Evolutionary conservation across 2,329 filamentous ascomycete genomes (phyloP).

Genomic region (Gnomoniopsis smithogilvyi): DNA sequence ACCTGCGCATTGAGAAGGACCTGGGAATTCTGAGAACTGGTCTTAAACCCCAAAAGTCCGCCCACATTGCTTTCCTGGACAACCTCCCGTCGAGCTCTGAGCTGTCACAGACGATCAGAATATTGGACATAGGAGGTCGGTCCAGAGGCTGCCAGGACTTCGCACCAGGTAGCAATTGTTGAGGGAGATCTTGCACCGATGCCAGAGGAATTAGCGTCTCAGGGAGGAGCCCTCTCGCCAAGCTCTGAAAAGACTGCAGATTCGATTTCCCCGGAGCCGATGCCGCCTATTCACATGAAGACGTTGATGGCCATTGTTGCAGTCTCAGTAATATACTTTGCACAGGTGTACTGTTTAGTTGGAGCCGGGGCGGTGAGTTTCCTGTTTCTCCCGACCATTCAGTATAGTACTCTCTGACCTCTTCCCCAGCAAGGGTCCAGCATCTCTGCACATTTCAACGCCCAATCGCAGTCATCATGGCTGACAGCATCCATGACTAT

Average conservation of each 20-base stretch:
- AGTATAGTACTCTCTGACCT: neutral
- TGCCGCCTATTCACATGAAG: conserved; percentile 29
- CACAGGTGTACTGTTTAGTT: conserved; percentile 31
- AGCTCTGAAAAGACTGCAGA: neutral
- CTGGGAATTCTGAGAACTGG: too few relatives aligned
- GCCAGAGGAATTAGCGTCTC: neutral
- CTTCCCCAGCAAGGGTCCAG: conserved; percentile 28
- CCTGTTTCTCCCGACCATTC: neutral
- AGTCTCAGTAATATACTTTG: conserved; percentile 33
- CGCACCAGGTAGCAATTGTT: neutral
- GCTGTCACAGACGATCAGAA: too few relatives aligned
- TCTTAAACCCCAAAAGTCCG: too few relatives aligned
- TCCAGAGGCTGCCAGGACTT: too few relatives aligned
- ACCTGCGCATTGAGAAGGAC: too few relatives aligned
- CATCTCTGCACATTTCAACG: conserved; percentile 27
- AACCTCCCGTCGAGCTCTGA: too few relatives aligned
- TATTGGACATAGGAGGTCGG: too few relatives aligned
- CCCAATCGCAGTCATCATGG: conserved; percentile 28
- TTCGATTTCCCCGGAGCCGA: conserved; percentile 12
- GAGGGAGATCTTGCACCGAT: neutral
- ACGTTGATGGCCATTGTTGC: conserved; percentile 33
- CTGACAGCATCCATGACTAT: conserved; percentile 33
- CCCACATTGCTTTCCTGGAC: too few relatives aligned
- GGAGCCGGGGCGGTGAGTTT: conserved; percentile 32
- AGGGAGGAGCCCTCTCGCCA: neutral